Conservation (phyloP, 2,329 filamentous ascomycete genomes). For the Metarhizium robertsii region DNA sequence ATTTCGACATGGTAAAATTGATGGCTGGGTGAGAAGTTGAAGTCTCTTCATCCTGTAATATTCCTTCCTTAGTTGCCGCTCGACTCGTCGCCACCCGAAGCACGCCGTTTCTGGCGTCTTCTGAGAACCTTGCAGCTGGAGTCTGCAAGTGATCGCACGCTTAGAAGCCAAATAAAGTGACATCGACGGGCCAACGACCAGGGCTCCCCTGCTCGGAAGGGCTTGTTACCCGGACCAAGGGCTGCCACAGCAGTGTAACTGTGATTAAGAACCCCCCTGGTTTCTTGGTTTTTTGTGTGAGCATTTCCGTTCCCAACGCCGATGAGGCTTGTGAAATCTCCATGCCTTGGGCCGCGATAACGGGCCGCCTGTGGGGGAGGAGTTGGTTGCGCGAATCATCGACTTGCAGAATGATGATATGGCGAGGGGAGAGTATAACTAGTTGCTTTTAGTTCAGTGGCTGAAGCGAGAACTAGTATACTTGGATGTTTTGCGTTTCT, state of each 20-base stretch:
- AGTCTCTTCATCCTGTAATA: too few species aligned
- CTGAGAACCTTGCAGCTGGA: conserved; percentile 1
- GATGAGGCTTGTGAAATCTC: neutral
- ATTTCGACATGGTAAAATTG: neutral
- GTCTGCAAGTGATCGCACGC: conserved; percentile 3
- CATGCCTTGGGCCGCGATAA: conserved; percentile 1
- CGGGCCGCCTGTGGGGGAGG: conserved; percentile 1
- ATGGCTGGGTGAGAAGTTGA: too few species aligned
- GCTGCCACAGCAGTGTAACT: neutral
- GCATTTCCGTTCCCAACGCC: neutral
- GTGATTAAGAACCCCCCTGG: neutral
- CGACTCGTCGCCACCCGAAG: neutral
- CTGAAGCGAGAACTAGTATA: neutral
- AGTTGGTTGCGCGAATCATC: neutral
- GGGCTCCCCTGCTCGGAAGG: neutral
- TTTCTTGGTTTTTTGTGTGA: neutral
- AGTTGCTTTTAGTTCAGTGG: neutral
- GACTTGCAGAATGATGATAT: neutral
- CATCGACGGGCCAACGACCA: neutral
- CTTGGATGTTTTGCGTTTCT: neutral
- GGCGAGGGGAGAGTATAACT: neutral
- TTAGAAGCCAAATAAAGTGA: neutral
- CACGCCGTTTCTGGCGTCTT: neutral
- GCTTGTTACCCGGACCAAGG: neutral
- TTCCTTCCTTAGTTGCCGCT: neutral